These are phyloP conservation scores for Musa schizocarpa DNA, from an alignment of 176 grass and related monocot genomes.

Conservation along the genomic window DNA sequence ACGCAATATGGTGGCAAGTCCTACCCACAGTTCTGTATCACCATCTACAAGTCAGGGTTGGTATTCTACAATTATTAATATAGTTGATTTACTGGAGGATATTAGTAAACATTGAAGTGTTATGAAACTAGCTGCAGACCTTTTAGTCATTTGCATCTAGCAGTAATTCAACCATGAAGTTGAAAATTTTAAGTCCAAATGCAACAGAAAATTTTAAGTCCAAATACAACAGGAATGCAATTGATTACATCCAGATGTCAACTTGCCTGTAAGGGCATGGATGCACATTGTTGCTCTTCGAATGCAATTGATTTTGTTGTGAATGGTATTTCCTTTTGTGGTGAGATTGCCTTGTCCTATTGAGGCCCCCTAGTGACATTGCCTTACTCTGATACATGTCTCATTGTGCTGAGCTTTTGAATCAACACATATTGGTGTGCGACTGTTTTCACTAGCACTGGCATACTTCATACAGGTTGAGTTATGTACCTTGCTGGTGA, in stretches of 20 bases:
- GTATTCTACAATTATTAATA: not conserved
- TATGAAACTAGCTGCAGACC: not conserved
- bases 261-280: no score
- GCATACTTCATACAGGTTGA: not conserved
- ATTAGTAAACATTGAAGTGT: not conserved
- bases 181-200: not conserved
- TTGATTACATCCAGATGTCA: no score
- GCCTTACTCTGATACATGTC: not conserved
- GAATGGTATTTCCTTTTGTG: no score
- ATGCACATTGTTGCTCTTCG: no score
- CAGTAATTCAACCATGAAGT: not conserved
- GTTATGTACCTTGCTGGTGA: not conserved
- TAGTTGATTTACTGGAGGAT: not conserved
- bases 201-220: no score
- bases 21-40: constrained; percentile 69
- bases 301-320: no score
- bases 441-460: not conserved
- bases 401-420: not conserved
- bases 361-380: not conserved
- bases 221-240: no score
- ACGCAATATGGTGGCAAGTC: constrained; percentile 83
- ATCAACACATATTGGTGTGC: no score
- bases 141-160: not conserved
- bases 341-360: not conserved
- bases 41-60: constrained; percentile 66